Percentiles rank a stretch among this genome's conserved stretches.
phyloP scores from a whole-genome alignment of 164 flowering plant genomes.

The Tetracentron sinense region DNA sequence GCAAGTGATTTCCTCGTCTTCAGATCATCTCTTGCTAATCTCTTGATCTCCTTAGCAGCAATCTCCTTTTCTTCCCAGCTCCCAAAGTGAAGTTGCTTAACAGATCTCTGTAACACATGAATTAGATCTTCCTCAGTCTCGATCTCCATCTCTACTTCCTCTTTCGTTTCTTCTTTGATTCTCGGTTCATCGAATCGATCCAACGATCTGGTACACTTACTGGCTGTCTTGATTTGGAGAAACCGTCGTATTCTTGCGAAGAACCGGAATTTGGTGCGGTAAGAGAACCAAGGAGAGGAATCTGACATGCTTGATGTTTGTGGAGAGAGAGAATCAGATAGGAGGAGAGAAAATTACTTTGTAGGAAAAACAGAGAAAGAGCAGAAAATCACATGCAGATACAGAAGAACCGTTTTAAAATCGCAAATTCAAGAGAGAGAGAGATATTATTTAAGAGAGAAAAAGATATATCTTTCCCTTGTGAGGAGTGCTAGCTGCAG shows the following conservation, averaged over 20 bases:
- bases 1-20: slow-evolving; percentile 52
- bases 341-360: neutral
- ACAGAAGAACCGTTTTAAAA: neutral
- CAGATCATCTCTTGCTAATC: slow-evolving; percentile 44
- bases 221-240: neutral
- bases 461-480: too few relatives aligned
- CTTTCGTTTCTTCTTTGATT: neutral
- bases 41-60: slow-evolving; percentile 59
- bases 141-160: neutral
- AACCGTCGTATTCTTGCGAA: neutral
- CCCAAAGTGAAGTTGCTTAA: slow-evolving; percentile 84
- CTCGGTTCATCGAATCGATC: neutral
- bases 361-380: neutral
- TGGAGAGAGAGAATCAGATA: neutral
- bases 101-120: slow-evolving; percentile 61
- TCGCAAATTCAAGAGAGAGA: too few relatives aligned
- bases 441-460: too few relatives aligned
- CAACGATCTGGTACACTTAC: neutral
- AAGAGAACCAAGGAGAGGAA: neutral
- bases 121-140: slow-evolving; percentile 16
- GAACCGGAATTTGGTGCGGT: neutral
- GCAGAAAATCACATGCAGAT: neutral
- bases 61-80: slow-evolving; percentile 56
- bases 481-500: too few relatives aligned
- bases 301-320: neutral